phyloP scores from a whole-genome alignment of 1,139 yeast genomes.

The Debaryomyces coudertii region DNA sequence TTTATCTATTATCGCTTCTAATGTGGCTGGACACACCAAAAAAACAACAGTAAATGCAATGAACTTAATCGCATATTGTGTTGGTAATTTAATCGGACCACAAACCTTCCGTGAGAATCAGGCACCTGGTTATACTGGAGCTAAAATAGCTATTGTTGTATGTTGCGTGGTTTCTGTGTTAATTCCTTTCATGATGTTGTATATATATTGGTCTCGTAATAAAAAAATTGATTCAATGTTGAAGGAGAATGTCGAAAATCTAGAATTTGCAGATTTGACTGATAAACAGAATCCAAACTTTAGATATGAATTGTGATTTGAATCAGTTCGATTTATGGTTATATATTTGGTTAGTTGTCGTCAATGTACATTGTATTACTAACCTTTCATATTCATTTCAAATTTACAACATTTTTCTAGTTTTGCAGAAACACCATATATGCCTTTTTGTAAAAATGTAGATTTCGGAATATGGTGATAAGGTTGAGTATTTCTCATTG shows the following conservation, averaged over 20 bases:
- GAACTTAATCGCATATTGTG: conserved; percentile 63
- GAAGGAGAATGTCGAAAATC: conserved; percentile 12
- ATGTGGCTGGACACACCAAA: conserved; percentile 74
- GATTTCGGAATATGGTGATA: too few species aligned
- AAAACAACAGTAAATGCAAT: conserved; percentile 62
- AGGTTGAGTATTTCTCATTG: too few species aligned
- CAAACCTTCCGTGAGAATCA: conserved; percentile 59
- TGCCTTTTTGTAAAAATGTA: too few species aligned
- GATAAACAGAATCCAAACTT: conserved; percentile 23
- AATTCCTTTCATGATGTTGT: conserved; percentile 4
- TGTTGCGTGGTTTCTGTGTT: conserved; percentile 24
- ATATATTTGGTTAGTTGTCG: too few species aligned
- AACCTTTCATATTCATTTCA: too few species aligned
- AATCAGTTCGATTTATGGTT: too few species aligned
- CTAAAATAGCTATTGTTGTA: conserved; percentile 43
- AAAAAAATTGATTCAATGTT: conserved; percentile 14
- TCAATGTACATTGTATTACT: too few species aligned
- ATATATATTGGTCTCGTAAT: conserved; percentile 9
- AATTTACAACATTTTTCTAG: too few species aligned
- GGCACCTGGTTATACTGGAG: conserved; percentile 52
- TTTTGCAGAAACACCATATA: too few species aligned
- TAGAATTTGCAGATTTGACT: conserved; percentile 24
- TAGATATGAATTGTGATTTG: conserved; percentile 13
- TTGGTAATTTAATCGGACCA: conserved; percentile 74
- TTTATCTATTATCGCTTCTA: conserved; percentile 53